Evolutionary conservation across 768 basidiomycete species (phyloP), one percentile per base, ranked within the genome.

Genomic region (Steccherinum ochraceum): DNA sequence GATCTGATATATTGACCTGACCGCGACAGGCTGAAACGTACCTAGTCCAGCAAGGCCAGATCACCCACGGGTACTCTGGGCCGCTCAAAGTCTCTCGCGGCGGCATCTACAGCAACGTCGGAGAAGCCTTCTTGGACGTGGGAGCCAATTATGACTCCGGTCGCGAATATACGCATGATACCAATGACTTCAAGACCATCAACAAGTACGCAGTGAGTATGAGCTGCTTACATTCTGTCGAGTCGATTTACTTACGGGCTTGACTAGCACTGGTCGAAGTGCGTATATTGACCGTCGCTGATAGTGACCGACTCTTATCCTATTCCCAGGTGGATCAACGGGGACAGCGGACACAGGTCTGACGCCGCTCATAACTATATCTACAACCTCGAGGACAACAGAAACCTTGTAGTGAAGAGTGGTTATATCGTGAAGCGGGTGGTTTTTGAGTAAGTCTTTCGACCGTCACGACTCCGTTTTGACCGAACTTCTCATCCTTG

Each of bases 311-410:
- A n/a, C n/a, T n/a, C n/a, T n/a, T n/a, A n/a, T n/a, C n/a, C n/a
- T n/a, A n/a, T 24, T 18, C 46, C 2, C 39, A 87, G 84, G 57
- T 86, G 77, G 57, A 69, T 86, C 5, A 69, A 80, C 52, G 65
- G 61, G 2, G 62, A 65, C 12, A 80, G 74, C 3, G 84, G 84
- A 24, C 70, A 57, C 40, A 78, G 84, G 24, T 84, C 83, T 0
- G 82, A 85, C 58, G 59, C 75, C 1, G 72, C 83, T 2, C 74
- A 74, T 24, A 21, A 62, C 43, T 69, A 71, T 49, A 51, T 76
- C 2, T 76, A 73, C 45, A 63, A 61, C 47, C 52, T 53, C n/a
- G 24, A 46, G 58, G 48, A 40, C n/a, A 25, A 56, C 1, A 61
- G 65, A 4, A 58, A 56, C 7, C 49, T 63, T 4, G 57, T 58